Base-by-base conservation (phyloP, 2,329 filamentous ascomycete species). In the Clonostachys sp. region DNA sequence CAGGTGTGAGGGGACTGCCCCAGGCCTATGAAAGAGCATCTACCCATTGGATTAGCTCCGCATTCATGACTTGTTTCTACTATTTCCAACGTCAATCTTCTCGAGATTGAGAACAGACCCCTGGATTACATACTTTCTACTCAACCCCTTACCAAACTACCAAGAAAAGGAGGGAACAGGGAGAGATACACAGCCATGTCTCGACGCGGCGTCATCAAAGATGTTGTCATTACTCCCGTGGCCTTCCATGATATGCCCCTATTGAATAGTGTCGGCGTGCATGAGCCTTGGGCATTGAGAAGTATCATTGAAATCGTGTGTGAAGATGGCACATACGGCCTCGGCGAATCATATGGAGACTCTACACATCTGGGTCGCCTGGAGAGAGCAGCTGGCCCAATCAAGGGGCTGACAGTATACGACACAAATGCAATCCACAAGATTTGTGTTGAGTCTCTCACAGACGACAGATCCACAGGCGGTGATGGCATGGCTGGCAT, bases 401-500 rank as follows among this genome's bases (percentile, higher is more conserved):
- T 67, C 46, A 64, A 55, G 14, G 62, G 57, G 1, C 45, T 62
- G 6, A 52, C 63, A 3, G 52, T 66, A 1, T 61, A 64, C 36
- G 88, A 89, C 65, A 92, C 89, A 2, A 94, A 92, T 60, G 85
- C 91, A 57, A 79, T 92, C 53, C 92, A 91, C 67, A 84, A 89
- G 54, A 88, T 84, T 3, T 95, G 95, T 60, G 75, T 91, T 66
- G 86, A 92, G 48, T 87, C 87, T 0, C 59, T 70, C 0, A 87
- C 86, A 4, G 83, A 77, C 44, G 88, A 43, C 17, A 42, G 24
- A 18, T 30, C 41, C 6, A 38, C 46, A n/a, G 46, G 46, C 3
- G 89, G 41, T 39, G 81, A 84, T 56, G 89, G 86, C 49, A 67
- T 91, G 42, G 74, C 78, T 1, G 61, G 56, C 30, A 65, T 72